Conservation (phyloP, 306 rosid species). For the Pterocarpus santalinus region DNA sequence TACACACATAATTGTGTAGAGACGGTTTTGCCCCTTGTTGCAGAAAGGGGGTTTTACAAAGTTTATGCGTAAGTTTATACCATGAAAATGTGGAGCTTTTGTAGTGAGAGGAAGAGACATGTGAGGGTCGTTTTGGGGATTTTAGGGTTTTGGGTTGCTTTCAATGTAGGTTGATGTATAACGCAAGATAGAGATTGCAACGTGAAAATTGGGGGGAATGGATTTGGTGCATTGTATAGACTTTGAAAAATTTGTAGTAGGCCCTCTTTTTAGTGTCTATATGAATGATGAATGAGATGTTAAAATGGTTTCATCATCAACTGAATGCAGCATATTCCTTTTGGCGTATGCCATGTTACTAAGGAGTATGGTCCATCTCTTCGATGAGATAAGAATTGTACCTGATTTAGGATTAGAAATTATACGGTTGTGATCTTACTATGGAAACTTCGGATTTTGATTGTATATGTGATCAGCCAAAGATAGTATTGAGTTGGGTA, state of each 20-base stretch:
- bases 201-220: background rate
- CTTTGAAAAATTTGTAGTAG: background rate
- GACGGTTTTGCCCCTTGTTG: background rate
- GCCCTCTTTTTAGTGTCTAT: background rate
- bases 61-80: background rate
- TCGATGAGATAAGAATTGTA: background rate
- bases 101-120: background rate
- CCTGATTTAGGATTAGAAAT: background rate
- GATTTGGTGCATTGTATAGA: background rate
- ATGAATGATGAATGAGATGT: background rate
- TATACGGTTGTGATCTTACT: background rate
- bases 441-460: conserved; percentile 9
- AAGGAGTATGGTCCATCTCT: background rate
- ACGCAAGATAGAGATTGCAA: background rate
- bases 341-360: background rate
- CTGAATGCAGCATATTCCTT: conserved; percentile 24
- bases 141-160: background rate
- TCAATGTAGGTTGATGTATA: background rate
- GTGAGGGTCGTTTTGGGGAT: background rate
- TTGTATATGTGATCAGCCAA: background rate
- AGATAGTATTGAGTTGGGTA: background rate
- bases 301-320: conserved; percentile 15
- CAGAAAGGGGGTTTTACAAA: background rate
- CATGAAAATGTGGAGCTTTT: background rate
- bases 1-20: background rate